Conservation (phyloP, 495 filamentous ascomycete species). For the Elaphomyces granulatus region DNA sequence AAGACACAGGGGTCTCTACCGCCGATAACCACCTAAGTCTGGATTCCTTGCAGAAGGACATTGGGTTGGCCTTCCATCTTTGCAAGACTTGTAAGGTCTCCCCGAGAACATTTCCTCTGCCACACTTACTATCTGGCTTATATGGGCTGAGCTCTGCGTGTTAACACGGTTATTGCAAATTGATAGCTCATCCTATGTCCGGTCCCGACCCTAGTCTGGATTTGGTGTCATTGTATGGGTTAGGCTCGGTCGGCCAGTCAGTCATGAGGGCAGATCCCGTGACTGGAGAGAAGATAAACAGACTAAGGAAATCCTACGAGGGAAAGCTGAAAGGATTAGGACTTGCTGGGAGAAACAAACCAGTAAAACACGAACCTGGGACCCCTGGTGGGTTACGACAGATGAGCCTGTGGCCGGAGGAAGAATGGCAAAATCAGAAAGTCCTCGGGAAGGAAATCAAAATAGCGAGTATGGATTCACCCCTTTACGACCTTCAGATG, state of each 20-base stretch:
- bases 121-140: constrained; percentile 18
- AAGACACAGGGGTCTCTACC: constrained; percentile 7
- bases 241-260: constrained; percentile 44
- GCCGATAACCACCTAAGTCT: constrained; percentile 19
- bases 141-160: constrained; percentile 20
- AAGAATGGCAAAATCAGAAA: constrained; percentile 51
- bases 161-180: constrained; percentile 28
- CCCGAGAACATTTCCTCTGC: constrained; percentile 19
- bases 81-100: constrained; percentile 38
- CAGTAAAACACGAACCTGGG: constrained; percentile 34
- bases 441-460: constrained; percentile 45
- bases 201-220: constrained; percentile 48
- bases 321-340: constrained; percentile 48
- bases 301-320: constrained; percentile 61
- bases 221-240: constrained; percentile 47
- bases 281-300: constrained; percentile 59
- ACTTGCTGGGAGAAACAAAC: constrained; percentile 49
- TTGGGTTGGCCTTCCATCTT: constrained; percentile 35
- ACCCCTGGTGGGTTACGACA: constrained; percentile 28
- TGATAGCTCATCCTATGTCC: constrained; percentile 29
- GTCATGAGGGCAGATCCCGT: constrained; percentile 50
- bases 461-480: constrained; percentile 29
- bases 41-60: constrained; percentile 32
- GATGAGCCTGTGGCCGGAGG: constrained; percentile 43
- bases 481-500: constrained; percentile 32